Evolutionary conservation across 371 early-diverging fungal species (phyloP), one percentile per base, ranked within the genome.

Genomic region (Syncephalis fuscata): DNA sequence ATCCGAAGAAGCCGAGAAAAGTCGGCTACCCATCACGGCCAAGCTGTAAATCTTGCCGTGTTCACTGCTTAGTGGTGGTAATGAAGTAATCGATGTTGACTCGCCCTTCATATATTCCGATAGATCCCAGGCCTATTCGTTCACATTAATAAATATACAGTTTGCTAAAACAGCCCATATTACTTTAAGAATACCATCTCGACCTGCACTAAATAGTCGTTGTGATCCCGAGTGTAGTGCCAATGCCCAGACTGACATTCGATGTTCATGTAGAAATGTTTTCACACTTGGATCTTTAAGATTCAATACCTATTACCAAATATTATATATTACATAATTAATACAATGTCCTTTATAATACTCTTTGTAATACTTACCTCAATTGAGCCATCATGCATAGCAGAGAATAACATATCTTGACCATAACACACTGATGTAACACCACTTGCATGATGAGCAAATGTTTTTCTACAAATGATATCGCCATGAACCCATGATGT

Each of bases 191-290:
- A 60, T 66, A 5, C 69, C 72, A 53, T 79, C 80, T 1, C 68
- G 67, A 23, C 72, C 63, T 3, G 74, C 73, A 46, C 73, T 72
- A 51, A 67, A 76, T 39, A 76, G 65, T 8, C 70, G 59, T 8
- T 64, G 56, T 0, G 56, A 57, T 9, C 54, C 53, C 2, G 61
- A 60, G 48, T 65, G 54, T 1, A 71, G 63, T 0, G 76, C 75
- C 24, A 79, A 51, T 23, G 74, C 67, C 80, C 80, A 79, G 3
- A 79, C 80, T 15, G 74, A 74, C 42, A 75, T 66, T n/a, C 59
- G 58, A 49, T 79, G 80, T 1, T 65, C 71, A 23, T 59, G 48
- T 21, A 64, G 46, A 17, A 61, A 58, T 48, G 62, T 55, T 17
- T 63, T 37, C 11, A 68, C 46, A 20, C 50, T 38, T 0, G 74